A percentile compares a stretch with the other conserved stretches of the same genome.
These are phyloP conservation scores for Pythium angustatum DNA, from an alignment of 352 stramenopile genomes.

Conservation along the genomic window DNA sequence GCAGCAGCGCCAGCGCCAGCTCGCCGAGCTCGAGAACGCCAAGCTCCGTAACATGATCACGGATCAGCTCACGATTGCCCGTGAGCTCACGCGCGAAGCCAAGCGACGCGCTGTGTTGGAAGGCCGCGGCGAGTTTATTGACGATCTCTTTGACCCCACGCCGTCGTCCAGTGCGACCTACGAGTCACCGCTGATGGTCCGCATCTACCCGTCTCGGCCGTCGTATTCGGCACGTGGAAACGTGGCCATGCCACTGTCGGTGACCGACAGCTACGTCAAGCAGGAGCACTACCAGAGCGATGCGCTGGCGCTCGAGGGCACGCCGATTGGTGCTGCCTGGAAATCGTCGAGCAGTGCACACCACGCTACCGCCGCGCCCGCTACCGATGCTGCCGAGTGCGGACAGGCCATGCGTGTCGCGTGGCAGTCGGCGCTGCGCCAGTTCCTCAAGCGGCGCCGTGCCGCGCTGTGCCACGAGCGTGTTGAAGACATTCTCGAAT, in stretches of 20 bases:
- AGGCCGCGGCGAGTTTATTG: neutral
- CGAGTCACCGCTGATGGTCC: slow-evolving; percentile 17
- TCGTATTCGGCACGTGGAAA: neutral
- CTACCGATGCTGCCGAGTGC: neutral
- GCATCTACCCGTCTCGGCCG: slow-evolving; percentile 16
- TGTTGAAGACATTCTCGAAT: slow-evolving; percentile 7
- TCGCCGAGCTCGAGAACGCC: slow-evolving; percentile 48
- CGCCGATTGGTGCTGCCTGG: neutral
- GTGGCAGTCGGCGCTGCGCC: slow-evolving; percentile 14
- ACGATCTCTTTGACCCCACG: slow-evolving; percentile 7
- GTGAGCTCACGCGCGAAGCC: slow-evolving; percentile 18
- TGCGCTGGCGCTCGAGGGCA: neutral
- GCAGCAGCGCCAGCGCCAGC: slow-evolving; percentile 40
- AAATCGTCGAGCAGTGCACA: no score
- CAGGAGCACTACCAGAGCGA: neutral
- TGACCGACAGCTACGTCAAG: neutral
- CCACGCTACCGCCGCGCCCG: no score
- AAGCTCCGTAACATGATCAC: slow-evolving; percentile 51
- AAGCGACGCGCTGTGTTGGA: slow-evolving; percentile 10
- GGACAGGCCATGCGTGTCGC: slow-evolving; percentile 1
- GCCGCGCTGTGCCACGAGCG: slow-evolving; percentile 1
- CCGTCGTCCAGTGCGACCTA: neutral
- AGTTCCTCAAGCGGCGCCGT: slow-evolving; percentile 9
- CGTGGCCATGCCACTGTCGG: slow-evolving; percentile 5
- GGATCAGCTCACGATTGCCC: slow-evolving; percentile 41